Conservation (phyloP, 176 grass and related monocot genomes). For the Thinopyrum elongatum region DNA sequence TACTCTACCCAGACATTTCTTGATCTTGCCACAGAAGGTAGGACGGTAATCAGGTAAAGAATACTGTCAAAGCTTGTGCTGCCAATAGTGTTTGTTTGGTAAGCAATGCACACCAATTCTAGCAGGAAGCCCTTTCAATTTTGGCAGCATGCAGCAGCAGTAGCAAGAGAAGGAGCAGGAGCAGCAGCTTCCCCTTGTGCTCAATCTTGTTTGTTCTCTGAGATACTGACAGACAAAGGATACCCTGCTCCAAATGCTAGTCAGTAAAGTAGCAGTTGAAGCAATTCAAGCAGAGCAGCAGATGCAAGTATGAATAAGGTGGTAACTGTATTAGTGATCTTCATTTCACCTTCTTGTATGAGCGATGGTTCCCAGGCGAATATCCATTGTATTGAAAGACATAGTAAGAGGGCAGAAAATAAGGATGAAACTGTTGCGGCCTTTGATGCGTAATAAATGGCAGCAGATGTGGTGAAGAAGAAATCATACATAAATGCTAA, state of each 20-base stretch:
- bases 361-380: neutral
- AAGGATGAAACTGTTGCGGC: neutral
- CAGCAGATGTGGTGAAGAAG: neutral
- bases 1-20: too few species aligned
- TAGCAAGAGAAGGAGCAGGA: neutral
- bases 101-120: neutral
- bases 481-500: neutral
- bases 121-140: neutral
- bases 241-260: neutral
- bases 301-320: neutral
- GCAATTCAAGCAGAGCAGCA: neutral
- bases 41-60: neutral
- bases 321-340: too few species aligned
- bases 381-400: neutral
- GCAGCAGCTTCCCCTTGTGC: neutral
- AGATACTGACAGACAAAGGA: neutral
- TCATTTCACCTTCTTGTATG: neutral
- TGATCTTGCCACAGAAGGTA: too few species aligned
- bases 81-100: neutral
- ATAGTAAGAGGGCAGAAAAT: neutral
- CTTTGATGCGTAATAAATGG: neutral
- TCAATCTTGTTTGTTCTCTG: neutral
- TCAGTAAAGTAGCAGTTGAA: neutral
- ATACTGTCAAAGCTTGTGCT: neutral
- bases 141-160: neutral